phyloP scores from a whole-genome alignment of 768 basidiomycete species.

The Fistulinella prunicolor region DNA sequence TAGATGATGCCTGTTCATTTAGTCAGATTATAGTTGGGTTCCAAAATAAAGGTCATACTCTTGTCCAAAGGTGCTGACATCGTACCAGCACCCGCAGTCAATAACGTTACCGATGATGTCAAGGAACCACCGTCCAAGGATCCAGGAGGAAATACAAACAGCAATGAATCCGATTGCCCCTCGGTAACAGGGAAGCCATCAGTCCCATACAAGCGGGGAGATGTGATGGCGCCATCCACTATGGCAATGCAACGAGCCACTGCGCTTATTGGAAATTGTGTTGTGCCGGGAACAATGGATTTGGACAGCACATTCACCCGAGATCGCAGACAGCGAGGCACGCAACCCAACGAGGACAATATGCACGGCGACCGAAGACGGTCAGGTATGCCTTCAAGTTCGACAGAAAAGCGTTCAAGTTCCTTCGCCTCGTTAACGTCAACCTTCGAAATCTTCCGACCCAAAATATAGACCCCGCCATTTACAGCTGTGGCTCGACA shows the following conservation, averaged over 20 bases:
- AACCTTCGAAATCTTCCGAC: constrained; percentile 39
- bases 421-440: constrained; percentile 15
- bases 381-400: constrained; percentile 61
- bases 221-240: constrained; percentile 36
- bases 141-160: constrained; percentile 75
- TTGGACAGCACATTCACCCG: constrained; percentile 18
- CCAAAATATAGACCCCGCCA: constrained; percentile 72
- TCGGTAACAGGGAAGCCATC: constrained; percentile 16
- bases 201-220: constrained; percentile 26
- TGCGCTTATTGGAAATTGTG: constrained; percentile 8
- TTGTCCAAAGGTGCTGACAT: constrained; percentile 71
- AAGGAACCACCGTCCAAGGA: constrained; percentile 49
- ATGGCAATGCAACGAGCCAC: constrained; percentile 53
- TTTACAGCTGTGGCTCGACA: constrained; percentile 83
- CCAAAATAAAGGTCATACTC: constrained; percentile 37
- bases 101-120: constrained; percentile 50
- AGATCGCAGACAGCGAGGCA: constrained; percentile 30
- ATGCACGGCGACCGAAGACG: constrained; percentile 52
- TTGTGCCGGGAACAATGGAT: background rate
- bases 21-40: constrained; percentile 1
- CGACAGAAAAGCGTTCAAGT: constrained; percentile 38
- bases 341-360: constrained; percentile 44
- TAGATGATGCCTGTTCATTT: constrained; percentile 53
- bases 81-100: constrained; percentile 71
- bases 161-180: constrained; percentile 50